Evolutionary conservation across 1,139 yeast genomes (phyloP), one percentile per base, ranked within the genome.

Genomic region (Diutina neorugosa): DNA sequence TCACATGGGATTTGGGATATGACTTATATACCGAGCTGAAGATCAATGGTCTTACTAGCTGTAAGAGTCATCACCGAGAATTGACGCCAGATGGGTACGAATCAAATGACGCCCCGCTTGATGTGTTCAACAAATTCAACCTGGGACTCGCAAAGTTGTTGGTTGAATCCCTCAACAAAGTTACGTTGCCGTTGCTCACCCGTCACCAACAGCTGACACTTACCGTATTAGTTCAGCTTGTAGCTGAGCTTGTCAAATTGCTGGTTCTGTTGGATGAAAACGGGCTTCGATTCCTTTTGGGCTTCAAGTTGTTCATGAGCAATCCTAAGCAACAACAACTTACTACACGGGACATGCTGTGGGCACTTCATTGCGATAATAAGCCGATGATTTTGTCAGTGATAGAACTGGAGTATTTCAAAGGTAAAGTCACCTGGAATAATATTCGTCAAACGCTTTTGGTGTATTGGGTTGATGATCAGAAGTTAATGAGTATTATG

Each of bases 191-290:
- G 0, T 83, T 84, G 57, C 66, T 91, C 51, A 89, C 96, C 0
- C 80, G 96, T 57, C 97, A 91, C 67, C 97, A 91, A 63, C 98
- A 91, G 63, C 82, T 85, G 27, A 89, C 96, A 0, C 75, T 91
- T 46, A 75, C 84, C 1, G 80, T 87, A 16, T 81, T 89, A 1
- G 74, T 88, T 12, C 81, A 78, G 51, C 84, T 90, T 1, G 69
- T 86, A 19, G 71, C 74, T 43, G 81, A 79, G 23, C 74, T 88
- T 7, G 73, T 76, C 18, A 71, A 74, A 53, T 63, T 69, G 51
- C 70, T 76, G 50, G 58, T 68, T 12, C 70, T 82, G 2, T 66
- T 89, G 23, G 98, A 91, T 65, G 72, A 72, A 25, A 85, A 85
- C 65, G 97, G 95, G 0, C 65, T 82, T 14, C 70, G 89, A 54